Percentiles rank a stretch among this genome's conserved stretches.
Conservation (phyloP, 805 yeast genomes). For the Pichia sporocuriosa region DNA sequence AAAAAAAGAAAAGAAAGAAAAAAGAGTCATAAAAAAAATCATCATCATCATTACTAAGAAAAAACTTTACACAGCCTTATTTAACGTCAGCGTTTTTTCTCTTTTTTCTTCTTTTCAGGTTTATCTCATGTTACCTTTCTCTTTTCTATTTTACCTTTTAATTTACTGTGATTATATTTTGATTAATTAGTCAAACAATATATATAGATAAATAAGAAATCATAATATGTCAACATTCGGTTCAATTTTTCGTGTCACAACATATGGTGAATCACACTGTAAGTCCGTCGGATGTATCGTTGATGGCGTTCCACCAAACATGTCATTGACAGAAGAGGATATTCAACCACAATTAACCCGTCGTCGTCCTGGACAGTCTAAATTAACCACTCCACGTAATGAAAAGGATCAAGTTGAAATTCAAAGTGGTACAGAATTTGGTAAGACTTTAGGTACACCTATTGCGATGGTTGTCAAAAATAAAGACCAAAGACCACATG, state of each 20-base stretch:
- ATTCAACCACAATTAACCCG: constrained; percentile 93
- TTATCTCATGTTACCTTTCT: no score
- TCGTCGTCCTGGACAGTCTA: constrained; percentile 96
- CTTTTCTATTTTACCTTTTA: no score
- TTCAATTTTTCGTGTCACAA: constrained; percentile 63
- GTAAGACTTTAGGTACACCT: constrained; percentile 89
- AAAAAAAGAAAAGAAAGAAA: no score
- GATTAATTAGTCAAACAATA: no score
- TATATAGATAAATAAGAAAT: not conserved
- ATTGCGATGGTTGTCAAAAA: constrained; percentile 88
- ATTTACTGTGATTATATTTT: no score
- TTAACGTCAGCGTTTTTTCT: no score
- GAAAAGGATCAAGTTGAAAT: constrained; percentile 90
- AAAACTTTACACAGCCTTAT: no score
- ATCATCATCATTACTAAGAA: no score
- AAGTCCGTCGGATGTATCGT: constrained; percentile 96
- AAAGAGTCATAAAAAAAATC: no score
- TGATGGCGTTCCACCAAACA: constrained; percentile 96
- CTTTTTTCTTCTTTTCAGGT: no score
- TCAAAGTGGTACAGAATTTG: constrained; percentile 91
- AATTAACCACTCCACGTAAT: constrained; percentile 88
- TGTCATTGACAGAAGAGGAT: constrained; percentile 76
- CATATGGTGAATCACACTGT: constrained; percentile 98
- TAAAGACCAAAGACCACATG: constrained; percentile 96
- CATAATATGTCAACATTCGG: constrained; percentile 70